Conservation (phyloP, 306 rosid species). For the Cucurbita ficifolia region DNA sequence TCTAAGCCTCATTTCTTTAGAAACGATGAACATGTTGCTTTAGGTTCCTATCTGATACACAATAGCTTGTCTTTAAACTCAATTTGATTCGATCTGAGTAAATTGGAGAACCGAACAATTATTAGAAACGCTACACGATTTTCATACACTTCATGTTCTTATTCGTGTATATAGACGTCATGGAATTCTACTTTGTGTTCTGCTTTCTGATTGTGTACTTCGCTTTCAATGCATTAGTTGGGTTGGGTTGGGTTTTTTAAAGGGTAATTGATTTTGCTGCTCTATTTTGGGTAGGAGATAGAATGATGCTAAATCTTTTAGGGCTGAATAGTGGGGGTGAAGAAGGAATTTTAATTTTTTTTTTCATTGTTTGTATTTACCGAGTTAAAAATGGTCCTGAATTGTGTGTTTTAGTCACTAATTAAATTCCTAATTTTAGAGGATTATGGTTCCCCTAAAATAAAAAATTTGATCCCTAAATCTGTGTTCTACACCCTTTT, state of each 20-base stretch:
- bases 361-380: too few species aligned
- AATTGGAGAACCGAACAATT: background rate
- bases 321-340: too few species aligned
- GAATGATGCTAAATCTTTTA: too few species aligned
- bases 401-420: too few species aligned
- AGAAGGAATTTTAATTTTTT: too few species aligned
- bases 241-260: background rate
- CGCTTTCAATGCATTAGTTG: background rate
- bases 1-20: background rate
- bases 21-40: background rate
- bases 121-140: background rate
- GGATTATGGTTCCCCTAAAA: too few species aligned
- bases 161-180: background rate
- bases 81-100: background rate
- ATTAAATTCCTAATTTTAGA: too few species aligned
- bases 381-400: too few species aligned
- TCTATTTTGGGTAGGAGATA: too few species aligned
- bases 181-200: background rate
- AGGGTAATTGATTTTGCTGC: too few species aligned
- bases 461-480: too few species aligned
- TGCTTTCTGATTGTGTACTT: background rate
- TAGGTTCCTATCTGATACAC: background rate
- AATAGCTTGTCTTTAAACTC: background rate
- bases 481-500: too few species aligned
- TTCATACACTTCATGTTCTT: background rate